phyloP scores from a whole-genome alignment of 768 basidiomycete genomes.

The Termitomyces sp. region DNA sequence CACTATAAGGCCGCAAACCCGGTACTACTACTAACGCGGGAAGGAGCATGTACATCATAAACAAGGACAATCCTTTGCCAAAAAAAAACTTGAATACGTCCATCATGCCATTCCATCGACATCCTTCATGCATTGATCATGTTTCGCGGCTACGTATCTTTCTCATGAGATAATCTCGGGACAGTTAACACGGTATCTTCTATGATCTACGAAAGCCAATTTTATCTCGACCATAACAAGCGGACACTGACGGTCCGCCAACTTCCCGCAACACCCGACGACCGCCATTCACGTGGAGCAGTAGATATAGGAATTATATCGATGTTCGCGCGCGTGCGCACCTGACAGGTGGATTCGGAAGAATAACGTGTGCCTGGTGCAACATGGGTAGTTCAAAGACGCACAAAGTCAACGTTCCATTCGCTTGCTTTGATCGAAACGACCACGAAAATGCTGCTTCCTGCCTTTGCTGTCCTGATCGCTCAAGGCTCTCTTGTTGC shows the following conservation, averaged over 20 bases:
- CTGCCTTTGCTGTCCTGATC: slow-evolving; percentile 15
- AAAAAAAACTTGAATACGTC: too few species aligned
- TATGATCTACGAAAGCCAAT: background rate
- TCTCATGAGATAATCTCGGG: too few species aligned
- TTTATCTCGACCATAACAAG: background rate
- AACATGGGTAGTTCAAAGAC: background rate
- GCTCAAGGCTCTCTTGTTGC: slow-evolving; percentile 19
- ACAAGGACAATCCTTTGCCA: too few species aligned
- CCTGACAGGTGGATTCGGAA: background rate
- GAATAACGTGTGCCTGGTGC: too few species aligned
- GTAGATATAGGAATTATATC: background rate
- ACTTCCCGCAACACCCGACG: background rate
- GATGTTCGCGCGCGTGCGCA: background rate
- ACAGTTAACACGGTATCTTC: background rate
- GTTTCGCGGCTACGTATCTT: background rate
- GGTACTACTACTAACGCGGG: too few species aligned
- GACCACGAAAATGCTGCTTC: slow-evolving; percentile 5
- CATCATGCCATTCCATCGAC: too few species aligned
- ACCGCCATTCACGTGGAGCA: background rate
- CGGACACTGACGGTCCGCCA: slow-evolving; percentile 1
- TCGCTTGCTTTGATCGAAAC: background rate
- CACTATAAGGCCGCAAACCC: too few species aligned
- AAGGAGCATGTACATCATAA: too few species aligned
- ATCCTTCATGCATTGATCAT: background rate
- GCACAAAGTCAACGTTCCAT: background rate